phyloP scores from a whole-genome alignment of 768 basidiomycete species.

The Candolleomyces efflorescens region DNA sequence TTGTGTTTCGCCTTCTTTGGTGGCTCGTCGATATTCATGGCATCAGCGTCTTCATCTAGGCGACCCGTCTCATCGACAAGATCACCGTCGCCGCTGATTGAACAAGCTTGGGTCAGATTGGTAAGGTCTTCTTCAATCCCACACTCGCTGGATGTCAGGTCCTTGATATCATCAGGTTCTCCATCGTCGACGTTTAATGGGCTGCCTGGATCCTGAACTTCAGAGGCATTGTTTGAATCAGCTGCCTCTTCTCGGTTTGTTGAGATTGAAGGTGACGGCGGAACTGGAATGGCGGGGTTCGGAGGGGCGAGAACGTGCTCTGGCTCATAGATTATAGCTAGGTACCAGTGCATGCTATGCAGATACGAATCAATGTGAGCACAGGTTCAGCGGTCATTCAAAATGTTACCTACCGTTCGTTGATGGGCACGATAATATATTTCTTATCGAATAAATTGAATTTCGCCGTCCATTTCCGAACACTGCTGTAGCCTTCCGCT shows the following conservation, averaged over 20 bases:
- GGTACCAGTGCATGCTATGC: slow-evolving; percentile 92
- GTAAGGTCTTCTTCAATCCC: slow-evolving; percentile 29
- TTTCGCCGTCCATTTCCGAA: slow-evolving; percentile 92
- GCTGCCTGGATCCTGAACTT: not conserved
- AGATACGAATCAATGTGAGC: not conserved
- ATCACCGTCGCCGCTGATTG: slow-evolving; percentile 8
- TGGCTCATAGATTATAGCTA: slow-evolving; percentile 89
- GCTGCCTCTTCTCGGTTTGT: not conserved
- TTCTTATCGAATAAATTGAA: slow-evolving; percentile 87
- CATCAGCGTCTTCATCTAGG: not conserved
- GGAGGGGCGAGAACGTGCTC: slow-evolving; percentile 46
- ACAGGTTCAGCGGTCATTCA: not conserved
- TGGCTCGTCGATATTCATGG: not conserved
- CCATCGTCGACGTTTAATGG: slow-evolving; percentile 3
- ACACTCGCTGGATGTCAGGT: slow-evolving; percentile 21
- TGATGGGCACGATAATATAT: slow-evolving; percentile 93
- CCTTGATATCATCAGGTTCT: slow-evolving; percentile 8
- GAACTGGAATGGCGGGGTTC: slow-evolving; percentile 17
- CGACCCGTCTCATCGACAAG: not conserved
- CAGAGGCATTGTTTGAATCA: not conserved
- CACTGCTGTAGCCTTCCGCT: slow-evolving; percentile 72
- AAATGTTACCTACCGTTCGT: slow-evolving; percentile 70
- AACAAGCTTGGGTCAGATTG: slow-evolving; percentile 24
- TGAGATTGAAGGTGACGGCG: not conserved
- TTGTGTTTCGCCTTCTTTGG: not conserved